Evolutionary conservation across 768 basidiomycete species (phyloP), one percentile per base, ranked within the genome.

Genomic region (Phlebiopsis flavidoalba): DNA sequence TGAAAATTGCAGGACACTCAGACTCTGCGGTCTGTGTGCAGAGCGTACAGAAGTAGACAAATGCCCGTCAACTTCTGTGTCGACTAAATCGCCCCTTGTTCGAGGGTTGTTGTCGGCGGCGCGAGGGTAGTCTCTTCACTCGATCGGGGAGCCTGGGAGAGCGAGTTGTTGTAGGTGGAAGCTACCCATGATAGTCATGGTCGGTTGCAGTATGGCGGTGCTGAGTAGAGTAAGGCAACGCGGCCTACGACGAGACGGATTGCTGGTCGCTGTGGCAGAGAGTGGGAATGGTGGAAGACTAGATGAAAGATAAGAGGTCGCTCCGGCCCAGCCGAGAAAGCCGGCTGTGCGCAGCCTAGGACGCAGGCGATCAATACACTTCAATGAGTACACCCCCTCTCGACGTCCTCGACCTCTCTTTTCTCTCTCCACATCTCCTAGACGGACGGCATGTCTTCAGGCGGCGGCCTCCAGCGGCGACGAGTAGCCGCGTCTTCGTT

Each of bases 381-480:
- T 37, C n/a, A n/a, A 35, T 49, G 56, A 48, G n/a, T 49, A 15
- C 31, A 33, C 46, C 17, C 46, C 17, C 45, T 26, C 36, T 35
- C 50, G 21, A 59, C 36, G 37, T 19, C 55, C 10, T 19, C 57
- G 24, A 26, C 31, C 19, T 52, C 52, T 57, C 47, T 35, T 45
- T 52, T 14, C 54, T 15, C 53, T 8, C 14, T 21, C 52, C 37
- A 26, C 53, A n/a, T 35, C 31, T 15, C 36, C 37, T 22, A n/a
- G 35, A 53, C 37, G 46, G 24, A 40, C 26, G 35, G 46, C 52
- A 85, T 85, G 83, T 77, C 75, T 66, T 73, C 82, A n/a, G 68
- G 79, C 47, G 77, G 79, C 19, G 80, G 80, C 47, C 79, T 87
- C 64, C 85, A 84, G 37, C 76, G 85, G 62, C 80, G 85, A 65